Conservation (phyloP, 1,284 basidiomycete species). For the Rhodotorula sp. region DNA sequence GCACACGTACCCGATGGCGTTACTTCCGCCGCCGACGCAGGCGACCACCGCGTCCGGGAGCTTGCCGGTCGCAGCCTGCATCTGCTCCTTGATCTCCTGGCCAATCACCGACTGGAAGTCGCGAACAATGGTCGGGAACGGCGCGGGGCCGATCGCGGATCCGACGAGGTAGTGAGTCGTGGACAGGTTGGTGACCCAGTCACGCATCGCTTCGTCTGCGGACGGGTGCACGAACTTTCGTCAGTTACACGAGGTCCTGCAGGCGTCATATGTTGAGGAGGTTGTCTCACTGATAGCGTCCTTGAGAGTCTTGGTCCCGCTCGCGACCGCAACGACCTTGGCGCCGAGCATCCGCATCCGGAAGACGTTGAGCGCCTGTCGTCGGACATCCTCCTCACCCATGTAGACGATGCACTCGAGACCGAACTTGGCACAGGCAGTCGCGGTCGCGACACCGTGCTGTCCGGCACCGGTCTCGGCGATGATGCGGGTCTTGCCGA, state of each 20-base stretch:
- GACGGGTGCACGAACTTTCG: neutral
- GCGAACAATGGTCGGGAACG: conserved; percentile 97
- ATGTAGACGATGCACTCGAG: conserved; percentile 96
- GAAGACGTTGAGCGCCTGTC: conserved; percentile 96
- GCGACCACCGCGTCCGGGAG: conserved; percentile 93
- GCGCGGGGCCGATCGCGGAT: conserved; percentile 95
- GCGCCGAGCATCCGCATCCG: conserved; percentile 96
- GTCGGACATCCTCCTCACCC: conserved; percentile 95
- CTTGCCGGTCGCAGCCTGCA: conserved; percentile 70
- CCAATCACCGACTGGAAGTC: conserved; percentile 98
- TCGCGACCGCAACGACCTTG: conserved; percentile 88
- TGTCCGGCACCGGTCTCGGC: conserved; percentile 98
- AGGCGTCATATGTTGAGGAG: no score
- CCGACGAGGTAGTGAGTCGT: conserved; percentile 94
- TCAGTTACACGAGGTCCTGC: neutral
- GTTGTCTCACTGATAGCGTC: conserved; percentile 73
- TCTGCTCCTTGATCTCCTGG: conserved; percentile 87
- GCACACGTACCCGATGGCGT: conserved; percentile 73
- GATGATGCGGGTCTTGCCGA: conserved; percentile 96
- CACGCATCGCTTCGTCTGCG: conserved; percentile 80
- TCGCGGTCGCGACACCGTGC: conserved; percentile 97
- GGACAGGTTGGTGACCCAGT: conserved; percentile 93
- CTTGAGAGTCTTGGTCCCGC: conserved; percentile 92
- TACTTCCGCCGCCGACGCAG: conserved; percentile 95
- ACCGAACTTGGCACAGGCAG: conserved; percentile 94